Evolutionary conservation across 2,329 filamentous ascomycete genomes (phyloP), one percentile per base, ranked within the genome.

Genomic region (Didymella keratinophila): DNA sequence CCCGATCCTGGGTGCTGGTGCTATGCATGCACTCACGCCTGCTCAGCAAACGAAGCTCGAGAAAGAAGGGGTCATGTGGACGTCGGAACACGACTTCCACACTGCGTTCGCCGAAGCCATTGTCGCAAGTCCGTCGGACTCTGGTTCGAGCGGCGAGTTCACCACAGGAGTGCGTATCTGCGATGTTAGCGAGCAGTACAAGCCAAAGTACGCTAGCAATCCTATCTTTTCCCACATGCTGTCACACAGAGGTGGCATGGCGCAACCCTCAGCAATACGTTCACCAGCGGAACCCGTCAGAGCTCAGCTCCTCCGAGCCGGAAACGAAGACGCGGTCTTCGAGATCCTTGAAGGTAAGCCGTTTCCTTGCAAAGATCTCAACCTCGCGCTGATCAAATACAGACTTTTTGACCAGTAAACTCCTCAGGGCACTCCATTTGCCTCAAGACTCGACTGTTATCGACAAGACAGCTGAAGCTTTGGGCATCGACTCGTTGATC

Each of bases 1-100:
- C 1, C 52, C 65, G 6, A 65, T 84, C 0, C 54, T 76, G 0
- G 82, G 79, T 6, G 61, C 78, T 1, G 83, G 83, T 18, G 28
- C 32, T 34, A 56, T 52, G 1, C 50, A 51, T 10, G n/a, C 43
- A 5, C 42, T 49, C 1, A 47, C 42, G n/a, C 4, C 18, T 18
- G 18, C 23, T n/a, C 44, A 50, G 12, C 46, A 78, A 82, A 20
- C 20, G 4, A 12, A n/a, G 18, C 52, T 64, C 1, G 16, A 41
- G 18, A 62, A 60, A 41, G 45, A 32, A 4, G 52, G 48, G 1
- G 43, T 56, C 10, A 52, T 51, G 50, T 52, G 44, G 32, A 50
- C 49, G 11, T 66, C 62, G 8, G 67, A 69, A 39, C 51, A 55
- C 18, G 62, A 69, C 32, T 51, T 67, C 9, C 60, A 64, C 20